These are phyloP conservation scores for Rhynchospora pubera DNA, from an alignment of 176 grass and related monocot genomes.

Conservation along the genomic window DNA sequence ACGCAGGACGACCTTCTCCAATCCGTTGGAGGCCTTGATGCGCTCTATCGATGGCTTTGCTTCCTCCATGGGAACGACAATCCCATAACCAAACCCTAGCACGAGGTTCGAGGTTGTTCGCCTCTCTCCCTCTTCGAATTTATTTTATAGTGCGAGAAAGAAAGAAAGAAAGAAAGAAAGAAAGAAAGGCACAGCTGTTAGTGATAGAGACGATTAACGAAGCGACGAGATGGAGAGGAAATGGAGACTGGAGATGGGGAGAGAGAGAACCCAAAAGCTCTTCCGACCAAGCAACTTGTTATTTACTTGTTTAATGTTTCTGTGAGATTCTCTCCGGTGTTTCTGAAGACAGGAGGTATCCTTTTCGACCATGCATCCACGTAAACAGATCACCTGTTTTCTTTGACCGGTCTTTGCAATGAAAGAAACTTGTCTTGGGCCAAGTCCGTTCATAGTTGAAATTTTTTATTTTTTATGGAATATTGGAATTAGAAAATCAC, in stretches of 20 bases:
- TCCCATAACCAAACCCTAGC: slow-evolving; percentile 21
- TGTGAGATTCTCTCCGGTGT: neutral
- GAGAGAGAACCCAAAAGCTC: neutral
- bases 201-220: neutral
- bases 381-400: neutral
- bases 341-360: neutral
- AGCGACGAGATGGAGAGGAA: neutral
- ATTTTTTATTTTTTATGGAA: neutral
- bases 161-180: neutral
- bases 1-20: slow-evolving; percentile 2
- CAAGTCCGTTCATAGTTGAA: neutral
- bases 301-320: neutral
- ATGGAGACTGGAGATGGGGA: neutral
- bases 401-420: neutral
- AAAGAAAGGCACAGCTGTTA: neutral
- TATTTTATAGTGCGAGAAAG: neutral
- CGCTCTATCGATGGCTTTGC: slow-evolving; percentile 20
- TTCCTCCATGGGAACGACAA: slow-evolving; percentile 16
- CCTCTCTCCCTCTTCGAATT: neutral
- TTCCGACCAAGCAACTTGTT: slow-evolving; percentile 5
- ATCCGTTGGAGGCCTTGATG: slow-evolving; percentile 4
- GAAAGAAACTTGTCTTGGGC: neutral
- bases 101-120: neutral
- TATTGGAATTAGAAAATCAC: neutral
- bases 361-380: neutral